Evolutionary conservation across 2,329 filamentous ascomycete species (phyloP), one percentile per base, ranked within the genome.

Genomic region (Domatiomyces globalis): DNA sequence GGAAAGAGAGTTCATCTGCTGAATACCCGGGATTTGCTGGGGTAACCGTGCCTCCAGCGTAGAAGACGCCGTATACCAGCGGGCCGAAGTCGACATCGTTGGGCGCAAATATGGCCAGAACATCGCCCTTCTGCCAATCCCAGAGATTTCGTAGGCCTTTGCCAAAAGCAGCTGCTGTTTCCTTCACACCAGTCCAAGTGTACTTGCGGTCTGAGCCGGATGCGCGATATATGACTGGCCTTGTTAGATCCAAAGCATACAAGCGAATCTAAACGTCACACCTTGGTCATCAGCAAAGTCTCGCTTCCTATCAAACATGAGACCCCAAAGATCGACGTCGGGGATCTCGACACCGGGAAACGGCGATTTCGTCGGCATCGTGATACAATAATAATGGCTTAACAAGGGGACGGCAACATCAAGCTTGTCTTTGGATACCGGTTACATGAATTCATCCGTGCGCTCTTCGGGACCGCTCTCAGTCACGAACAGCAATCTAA

Each of bases 11-110:
- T 68, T 96, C 90, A 8, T 87, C 81, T 10, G 77, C 78, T 0
- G 85, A 94, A 68, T 95, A 95, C 2, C 80, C 80, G 19, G 89
- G 89, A 63, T 95, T 95, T 3, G 87, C 87, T 0, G 89, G 87
- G 15, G 84, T 87, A 6, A 87, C 70, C 46, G 86, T 73, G 36
- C 86, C 88, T 48, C 88, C 89, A 1, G 87, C 85, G 84, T 87
- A 95, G 59, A 84, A 80, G 15, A 80, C 76, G 25, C 88, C 90
- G 73, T 86, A 87, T 66, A 80, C 86, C 48, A 88, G 67, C 1
- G 83, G 73, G 0, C 86, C 83, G 0, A 83, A 87, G 66, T 95
- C 90, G 63, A 95, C 83, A 66, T 77, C 81, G 66, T 96, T 95
- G 19, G 88, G 85, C 2, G 86, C 83, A 72, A 84, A 95, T 51